Conservation (phyloP, 129 eudicot species). For the Saussurea involucrata region DNA sequence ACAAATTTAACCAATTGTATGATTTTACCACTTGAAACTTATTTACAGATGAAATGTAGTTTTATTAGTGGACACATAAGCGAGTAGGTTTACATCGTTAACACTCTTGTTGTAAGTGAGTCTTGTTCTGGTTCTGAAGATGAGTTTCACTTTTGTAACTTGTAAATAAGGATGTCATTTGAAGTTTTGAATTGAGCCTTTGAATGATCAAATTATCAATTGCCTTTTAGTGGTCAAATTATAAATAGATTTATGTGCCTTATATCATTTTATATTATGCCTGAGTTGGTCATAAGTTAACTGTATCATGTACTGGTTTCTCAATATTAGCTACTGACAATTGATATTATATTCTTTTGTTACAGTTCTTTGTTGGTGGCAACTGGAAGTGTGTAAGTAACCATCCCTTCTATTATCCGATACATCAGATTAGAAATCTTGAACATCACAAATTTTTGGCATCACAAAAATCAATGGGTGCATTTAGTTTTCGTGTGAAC, state of each 20-base stretch:
- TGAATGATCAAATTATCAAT: neutral
- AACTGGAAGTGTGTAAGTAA: conserved; percentile 99
- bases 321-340: conserved; percentile 8
- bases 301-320: neutral
- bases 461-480: neutral
- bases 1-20: neutral
- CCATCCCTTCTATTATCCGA: neutral
- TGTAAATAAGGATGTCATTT: conserved; percentile 2
- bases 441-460: neutral
- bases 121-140: neutral
- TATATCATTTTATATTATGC: neutral
- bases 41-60: neutral
- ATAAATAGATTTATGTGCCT: neutral
- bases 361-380: conserved; percentile 99
- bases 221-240: conserved; percentile 1
- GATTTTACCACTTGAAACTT: conserved; percentile 1
- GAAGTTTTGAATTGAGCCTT: neutral
- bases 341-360: conserved; percentile 11
- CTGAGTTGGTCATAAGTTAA: neutral
- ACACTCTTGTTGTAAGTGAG: conserved; percentile 3
- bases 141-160: neutral
- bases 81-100: neutral
- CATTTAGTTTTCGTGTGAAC: neutral
- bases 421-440: neutral
- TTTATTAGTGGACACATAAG: neutral